Percentiles rank a stretch among this genome's conserved stretches.
Conservation (phyloP, 164 flowering plant species). For the Chimonanthus salicifolius region DNA sequence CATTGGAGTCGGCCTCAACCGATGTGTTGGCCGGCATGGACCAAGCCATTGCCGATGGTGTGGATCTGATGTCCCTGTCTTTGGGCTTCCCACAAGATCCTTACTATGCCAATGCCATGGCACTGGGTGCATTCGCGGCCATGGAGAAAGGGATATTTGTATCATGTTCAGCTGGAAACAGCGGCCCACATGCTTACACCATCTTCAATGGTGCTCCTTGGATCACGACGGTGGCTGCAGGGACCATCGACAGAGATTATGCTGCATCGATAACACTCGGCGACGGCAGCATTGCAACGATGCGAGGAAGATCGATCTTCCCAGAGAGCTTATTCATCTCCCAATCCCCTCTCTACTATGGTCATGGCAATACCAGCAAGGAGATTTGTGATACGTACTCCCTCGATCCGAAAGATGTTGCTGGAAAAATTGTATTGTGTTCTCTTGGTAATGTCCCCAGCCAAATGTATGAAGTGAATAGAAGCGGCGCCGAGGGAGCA, state of each 20-base stretch:
- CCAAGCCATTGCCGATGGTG: constrained; percentile 19
- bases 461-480: constrained; percentile 4
- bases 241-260: constrained; percentile 17
- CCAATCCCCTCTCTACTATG: constrained; percentile 23
- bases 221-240: constrained; percentile 23
- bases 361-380: constrained; percentile 22
- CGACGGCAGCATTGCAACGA: constrained; percentile 8
- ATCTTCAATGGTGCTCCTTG: constrained; percentile 20
- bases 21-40: constrained; percentile 21
- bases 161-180: constrained; percentile 17
- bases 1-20: not conserved
- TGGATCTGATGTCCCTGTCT: constrained; percentile 18
- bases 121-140: constrained; percentile 17
- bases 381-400: constrained; percentile 1
- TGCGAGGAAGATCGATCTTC: constrained; percentile 25
- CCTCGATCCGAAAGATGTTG: constrained; percentile 3
- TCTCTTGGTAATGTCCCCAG: not conserved
- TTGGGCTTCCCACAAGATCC: constrained; percentile 3
- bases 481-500: constrained; percentile 21
- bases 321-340: constrained; percentile 29
- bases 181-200: constrained; percentile 10
- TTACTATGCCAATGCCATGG: constrained; percentile 1
- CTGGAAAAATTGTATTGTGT: constrained; percentile 15
- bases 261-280: constrained; percentile 12
- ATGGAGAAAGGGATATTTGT: constrained; percentile 26